A percentile compares a stretch with the other conserved stretches of the same genome.
phyloP scores from a whole-genome alignment of 2,329 filamentous ascomycete genomes.

The Colletotrichum salicis region DNA sequence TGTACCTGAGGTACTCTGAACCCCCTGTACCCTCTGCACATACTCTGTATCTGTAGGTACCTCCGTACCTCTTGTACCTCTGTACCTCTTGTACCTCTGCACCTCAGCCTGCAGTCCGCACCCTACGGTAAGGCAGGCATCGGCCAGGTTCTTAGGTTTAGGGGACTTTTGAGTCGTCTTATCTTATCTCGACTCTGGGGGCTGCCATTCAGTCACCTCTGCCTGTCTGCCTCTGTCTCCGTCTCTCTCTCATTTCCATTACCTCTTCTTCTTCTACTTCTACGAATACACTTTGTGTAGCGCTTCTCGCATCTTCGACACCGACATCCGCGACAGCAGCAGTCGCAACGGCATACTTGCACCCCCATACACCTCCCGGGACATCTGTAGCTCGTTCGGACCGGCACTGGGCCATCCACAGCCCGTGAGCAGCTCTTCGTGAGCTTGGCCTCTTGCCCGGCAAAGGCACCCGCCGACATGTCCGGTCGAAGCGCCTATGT shows the following conservation, averaged over 20 bases:
- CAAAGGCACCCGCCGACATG: constrained; percentile 50
- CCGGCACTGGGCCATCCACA: background rate
- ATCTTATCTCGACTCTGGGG: background rate
- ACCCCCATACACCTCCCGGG: background rate
- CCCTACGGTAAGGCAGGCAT: background rate
- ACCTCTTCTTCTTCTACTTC: too few species aligned
- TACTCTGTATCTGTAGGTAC: too few species aligned
- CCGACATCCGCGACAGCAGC: background rate
- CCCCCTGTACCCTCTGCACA: background rate
- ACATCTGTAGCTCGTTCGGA: background rate
- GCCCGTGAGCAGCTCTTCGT: background rate
- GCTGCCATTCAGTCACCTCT: background rate
- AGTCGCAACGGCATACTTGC: background rate
- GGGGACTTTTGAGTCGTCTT: background rate
- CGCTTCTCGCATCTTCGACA: background rate
- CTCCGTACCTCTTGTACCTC: too few species aligned
- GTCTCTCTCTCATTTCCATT: too few species aligned
- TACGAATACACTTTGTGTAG: background rate
- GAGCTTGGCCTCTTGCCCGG: background rate
- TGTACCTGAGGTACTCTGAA: background rate
- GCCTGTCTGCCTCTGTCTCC: background rate
- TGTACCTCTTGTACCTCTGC: background rate
- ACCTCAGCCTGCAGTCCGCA: too few species aligned
- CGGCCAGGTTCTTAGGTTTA: background rate
- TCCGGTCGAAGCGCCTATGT: constrained; percentile 68